These are phyloP conservation scores for Globisporangium nodosum DNA, from an alignment of 352 stramenopile genomes.

Conservation along the genomic window DNA sequence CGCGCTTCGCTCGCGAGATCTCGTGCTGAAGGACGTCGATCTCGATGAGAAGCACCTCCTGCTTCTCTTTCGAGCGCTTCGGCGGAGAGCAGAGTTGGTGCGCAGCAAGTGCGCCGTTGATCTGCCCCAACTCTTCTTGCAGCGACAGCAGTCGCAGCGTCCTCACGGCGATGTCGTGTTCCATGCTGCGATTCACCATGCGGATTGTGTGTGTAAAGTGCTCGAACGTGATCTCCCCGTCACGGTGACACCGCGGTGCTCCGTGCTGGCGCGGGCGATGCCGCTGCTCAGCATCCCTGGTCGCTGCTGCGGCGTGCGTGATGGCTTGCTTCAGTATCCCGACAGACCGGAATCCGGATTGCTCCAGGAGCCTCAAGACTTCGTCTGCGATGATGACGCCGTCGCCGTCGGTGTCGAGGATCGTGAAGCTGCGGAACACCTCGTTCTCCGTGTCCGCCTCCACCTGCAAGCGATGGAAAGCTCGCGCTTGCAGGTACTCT, in stretches of 20 bases:
- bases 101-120: background rate
- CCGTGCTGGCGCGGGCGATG: background rate
- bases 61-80: constrained; percentile 13
- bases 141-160: constrained; percentile 42
- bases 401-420: constrained; percentile 57
- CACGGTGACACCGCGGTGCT: constrained; percentile 5
- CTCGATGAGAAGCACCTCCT: constrained; percentile 36
- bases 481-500: constrained; percentile 55
- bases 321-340: constrained; percentile 46
- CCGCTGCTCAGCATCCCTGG: constrained; percentile 16
- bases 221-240: constrained; percentile 65
- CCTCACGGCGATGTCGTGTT: constrained; percentile 56
- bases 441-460: constrained; percentile 53
- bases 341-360: constrained; percentile 35
- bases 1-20: constrained; percentile 36
- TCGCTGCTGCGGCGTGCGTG: constrained; percentile 35
- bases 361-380: constrained; percentile 43
- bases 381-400: constrained; percentile 46
- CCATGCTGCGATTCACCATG: constrained; percentile 54
- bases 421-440: constrained; percentile 51
- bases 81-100: constrained; percentile 2
- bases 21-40: constrained; percentile 49
- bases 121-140: constrained; percentile 26
- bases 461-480: constrained; percentile 45
- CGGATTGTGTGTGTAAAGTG: constrained; percentile 54